Percentiles rank a stretch among this genome's conserved stretches.
phyloP scores from a whole-genome alignment of 225 moss, liverwort and hornwort species.

The Sphagnum contortum region DNA sequence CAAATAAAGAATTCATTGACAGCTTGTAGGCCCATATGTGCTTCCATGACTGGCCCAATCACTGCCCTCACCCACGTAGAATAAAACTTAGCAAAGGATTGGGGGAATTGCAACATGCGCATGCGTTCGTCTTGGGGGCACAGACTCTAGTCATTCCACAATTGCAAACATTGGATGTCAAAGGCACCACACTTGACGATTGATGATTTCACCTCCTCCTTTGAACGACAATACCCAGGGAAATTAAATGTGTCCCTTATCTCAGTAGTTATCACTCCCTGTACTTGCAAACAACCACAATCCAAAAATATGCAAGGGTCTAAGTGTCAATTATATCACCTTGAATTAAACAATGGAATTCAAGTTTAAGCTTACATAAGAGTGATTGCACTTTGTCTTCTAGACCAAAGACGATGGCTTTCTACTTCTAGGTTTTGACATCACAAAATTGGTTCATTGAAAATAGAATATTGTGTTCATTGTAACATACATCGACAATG shows the following conservation, averaged over 20 bases:
- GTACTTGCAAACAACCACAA: constrained; percentile 1
- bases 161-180: constrained; percentile 31
- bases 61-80: constrained; percentile 64
- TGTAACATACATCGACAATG: constrained; percentile 34
- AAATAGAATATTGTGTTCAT: no score
- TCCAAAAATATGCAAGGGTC: no score
- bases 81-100: constrained; percentile 51
- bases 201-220: constrained; percentile 43
- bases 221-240: constrained; percentile 45
- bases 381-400: no score
- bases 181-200: constrained; percentile 25
- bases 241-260: constrained; percentile 61
- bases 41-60: constrained; percentile 49
- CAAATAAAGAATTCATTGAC: constrained; percentile 42
- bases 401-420: no score
- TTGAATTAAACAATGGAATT: background rate
- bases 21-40: constrained; percentile 49
- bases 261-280: constrained; percentile 32
- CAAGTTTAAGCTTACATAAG: background rate
- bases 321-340: no score
- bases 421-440: no score
- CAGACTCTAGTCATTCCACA: constrained; percentile 30
- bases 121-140: constrained; percentile 36
- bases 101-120: constrained; percentile 21
- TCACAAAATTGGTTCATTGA: no score